These are phyloP conservation scores for Flammula alnicola DNA, from an alignment of 1,284 basidiomycete genomes.

Conservation along the genomic window DNA sequence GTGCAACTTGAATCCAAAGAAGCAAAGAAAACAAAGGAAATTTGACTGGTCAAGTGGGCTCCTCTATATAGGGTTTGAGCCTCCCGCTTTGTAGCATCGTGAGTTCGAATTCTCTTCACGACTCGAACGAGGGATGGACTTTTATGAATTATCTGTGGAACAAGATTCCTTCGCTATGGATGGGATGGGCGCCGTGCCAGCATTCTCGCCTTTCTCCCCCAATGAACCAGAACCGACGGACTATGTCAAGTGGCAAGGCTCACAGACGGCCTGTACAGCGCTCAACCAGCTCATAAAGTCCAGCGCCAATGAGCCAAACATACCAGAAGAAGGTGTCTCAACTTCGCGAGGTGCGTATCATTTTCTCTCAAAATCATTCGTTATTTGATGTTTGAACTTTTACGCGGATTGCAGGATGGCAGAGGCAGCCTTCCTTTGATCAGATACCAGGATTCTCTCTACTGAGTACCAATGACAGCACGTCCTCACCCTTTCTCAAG, in stretches of 20 bases:
- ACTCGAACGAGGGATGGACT: too few species aligned
- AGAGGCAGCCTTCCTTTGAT: slow-evolving; percentile 23
- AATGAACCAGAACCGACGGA: slow-evolving; percentile 6
- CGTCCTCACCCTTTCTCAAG: background rate
- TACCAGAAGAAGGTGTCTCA: background rate
- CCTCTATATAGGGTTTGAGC: too few species aligned
- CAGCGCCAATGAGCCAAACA: slow-evolving; percentile 12
- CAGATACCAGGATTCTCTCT: slow-evolving; percentile 23
- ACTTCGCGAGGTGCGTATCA: slow-evolving; percentile 13
- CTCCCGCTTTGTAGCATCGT: too few species aligned
- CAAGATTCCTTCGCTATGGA: too few species aligned
- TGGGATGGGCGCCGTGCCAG: too few species aligned
- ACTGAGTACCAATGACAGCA: slow-evolving; percentile 16
- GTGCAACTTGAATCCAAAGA: too few species aligned
- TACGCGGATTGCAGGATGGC: slow-evolving; percentile 17
- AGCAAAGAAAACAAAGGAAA: too few species aligned
- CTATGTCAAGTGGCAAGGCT: slow-evolving; percentile 34
- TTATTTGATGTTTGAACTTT: background rate
- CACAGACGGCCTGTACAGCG: slow-evolving; percentile 30
- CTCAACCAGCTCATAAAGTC: slow-evolving; percentile 26
- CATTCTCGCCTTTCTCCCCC: background rate
- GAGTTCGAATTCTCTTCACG: too few species aligned
- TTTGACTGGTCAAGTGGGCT: too few species aligned
- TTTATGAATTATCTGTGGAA: too few species aligned
- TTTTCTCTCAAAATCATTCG: background rate